Evolutionary conservation across 139 green algal genomes (phyloP).

Genomic region (Tetraselmis striata): DNA sequence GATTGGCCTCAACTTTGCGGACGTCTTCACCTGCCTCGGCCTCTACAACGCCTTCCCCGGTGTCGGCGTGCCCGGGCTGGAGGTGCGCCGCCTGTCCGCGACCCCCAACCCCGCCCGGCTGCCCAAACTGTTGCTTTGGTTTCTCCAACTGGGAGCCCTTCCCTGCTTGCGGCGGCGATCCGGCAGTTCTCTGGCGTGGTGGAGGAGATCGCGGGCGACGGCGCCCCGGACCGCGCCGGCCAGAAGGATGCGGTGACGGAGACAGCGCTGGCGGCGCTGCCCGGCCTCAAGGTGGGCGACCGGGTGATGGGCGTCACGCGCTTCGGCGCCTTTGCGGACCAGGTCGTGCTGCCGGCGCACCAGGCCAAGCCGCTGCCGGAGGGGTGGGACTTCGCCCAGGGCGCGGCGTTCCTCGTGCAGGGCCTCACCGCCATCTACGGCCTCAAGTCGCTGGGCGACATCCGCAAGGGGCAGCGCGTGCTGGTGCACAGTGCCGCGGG

Average conservation of each 20-base stretch:
- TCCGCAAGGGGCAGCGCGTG: constrained; percentile 19
- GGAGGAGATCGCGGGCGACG: not conserved
- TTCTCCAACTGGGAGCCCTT: too few relatives aligned
- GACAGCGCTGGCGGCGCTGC: not conserved
- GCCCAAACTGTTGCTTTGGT: too few relatives aligned
- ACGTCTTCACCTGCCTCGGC: constrained; percentile 42
- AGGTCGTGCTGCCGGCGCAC: constrained; percentile 7
- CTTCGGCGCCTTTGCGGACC: constrained; percentile 30
- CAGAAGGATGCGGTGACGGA: not conserved
- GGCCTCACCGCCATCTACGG: constrained; percentile 33
- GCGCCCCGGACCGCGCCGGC: not conserved
- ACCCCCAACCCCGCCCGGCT: too few relatives aligned
- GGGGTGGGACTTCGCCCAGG: constrained; percentile 21
- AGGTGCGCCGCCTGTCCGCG: too few relatives aligned
- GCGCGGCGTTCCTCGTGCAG: constrained; percentile 30
- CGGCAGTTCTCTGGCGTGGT: constrained; percentile 24
- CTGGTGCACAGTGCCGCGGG: constrained; percentile 39
- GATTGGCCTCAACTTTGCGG: constrained; percentile 38
- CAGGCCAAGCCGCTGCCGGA: constrained; percentile 27
- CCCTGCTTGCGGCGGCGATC: too few relatives aligned
- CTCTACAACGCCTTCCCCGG: constrained; percentile 38
- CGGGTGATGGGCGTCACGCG: constrained; percentile 31
- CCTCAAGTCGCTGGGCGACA: constrained; percentile 22
- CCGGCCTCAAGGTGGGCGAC: constrained; percentile 17
- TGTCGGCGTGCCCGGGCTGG: constrained; percentile 30